Evolutionary conservation across 495 filamentous ascomycete species (phyloP), one percentile per base, ranked within the genome.

Genomic region (Trichoderma orchidacearum): DNA sequence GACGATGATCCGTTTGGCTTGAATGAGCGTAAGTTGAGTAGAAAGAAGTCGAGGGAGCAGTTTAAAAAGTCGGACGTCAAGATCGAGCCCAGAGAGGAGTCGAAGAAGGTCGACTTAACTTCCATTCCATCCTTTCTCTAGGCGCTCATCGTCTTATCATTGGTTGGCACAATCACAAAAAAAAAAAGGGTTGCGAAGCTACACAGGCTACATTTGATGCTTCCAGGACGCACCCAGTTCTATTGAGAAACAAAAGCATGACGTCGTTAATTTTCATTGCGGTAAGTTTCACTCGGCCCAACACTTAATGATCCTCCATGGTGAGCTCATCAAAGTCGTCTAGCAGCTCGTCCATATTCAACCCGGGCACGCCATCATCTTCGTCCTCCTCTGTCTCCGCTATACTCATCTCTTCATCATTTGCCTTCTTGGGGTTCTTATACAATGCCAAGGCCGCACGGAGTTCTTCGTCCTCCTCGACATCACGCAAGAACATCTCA

Each of bases 401-500:
- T 68, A 76, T 82, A 58, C 71, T 80, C 70, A 77, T 77, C 59
- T 73, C 76, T 55, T 80, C 78, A 3, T 61, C 59, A 57, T 71
- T 68, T 52, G 61, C 62, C 51, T 55, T 61, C 63, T 68, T 66
- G 48, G 60, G 65, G 55, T 71, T 71, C 76, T 95, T 96, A 71
- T 95, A 99, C 63, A 99, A 63, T 55, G 87, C 85, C 64, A 97
- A 68, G 4, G 89, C 90, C 53, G 80, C 73, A 28, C 92, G 77
- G 53, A 99, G 75, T 62, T 99, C 94, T 35, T 84, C 77, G 66
- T 99, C 94, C 66, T 96, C 90, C 69, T 99, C 94, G 11, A 99
- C 86, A 69, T 97, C 94, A 36, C 87, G 82, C 72, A 99, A 72
- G 81, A 99, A 99, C 82, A 87, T 82, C 75, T 99, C 94, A 66